phyloP scores from a whole-genome alignment of 257 asterid species.

The Cynanchum wilfordii region DNA sequence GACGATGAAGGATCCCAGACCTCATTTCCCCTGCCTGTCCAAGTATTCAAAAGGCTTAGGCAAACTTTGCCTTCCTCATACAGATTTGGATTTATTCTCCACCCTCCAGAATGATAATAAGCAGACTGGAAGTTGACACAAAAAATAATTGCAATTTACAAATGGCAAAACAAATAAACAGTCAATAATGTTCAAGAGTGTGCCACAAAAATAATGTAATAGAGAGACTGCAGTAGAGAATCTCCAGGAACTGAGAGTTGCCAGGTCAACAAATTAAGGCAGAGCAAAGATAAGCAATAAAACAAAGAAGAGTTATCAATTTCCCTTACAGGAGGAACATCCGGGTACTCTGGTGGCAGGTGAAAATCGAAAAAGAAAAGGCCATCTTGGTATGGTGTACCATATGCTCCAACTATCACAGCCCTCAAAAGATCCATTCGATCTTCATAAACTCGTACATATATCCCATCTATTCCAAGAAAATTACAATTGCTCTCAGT shows the following conservation, averaged over 20 bases:
- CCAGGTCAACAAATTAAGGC: neutral
- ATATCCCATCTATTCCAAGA: slow-evolving; percentile 67
- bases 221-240: neutral
- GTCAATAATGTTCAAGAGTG: neutral
- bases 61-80: slow-evolving; percentile 99
- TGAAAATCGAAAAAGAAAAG: slow-evolving; percentile 95
- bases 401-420: slow-evolving; percentile 96
- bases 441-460: slow-evolving; percentile 93
- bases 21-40: slow-evolving; percentile 99
- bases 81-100: slow-evolving; percentile 97
- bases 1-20: slow-evolving; percentile 96
- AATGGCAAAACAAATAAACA: neutral
- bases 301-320: slow-evolving; percentile 1
- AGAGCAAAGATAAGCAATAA: neutral
- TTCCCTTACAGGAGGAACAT: slow-evolving; percentile 83
- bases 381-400: slow-evolving; percentile 99
- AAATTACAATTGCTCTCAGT: slow-evolving; percentile 12
- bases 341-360: slow-evolving; percentile 93
- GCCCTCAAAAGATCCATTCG: slow-evolving; percentile 98
- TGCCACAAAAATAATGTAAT: neutral
- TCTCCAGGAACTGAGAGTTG: neutral
- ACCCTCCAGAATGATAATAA: slow-evolving; percentile 96
- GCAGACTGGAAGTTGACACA: slow-evolving; percentile 54
- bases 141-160: slow-evolving; percentile 5
- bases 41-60: slow-evolving; percentile 95